Conservation (phyloP, 768 basidiomycete species). For the Podaxis sp. region DNA sequence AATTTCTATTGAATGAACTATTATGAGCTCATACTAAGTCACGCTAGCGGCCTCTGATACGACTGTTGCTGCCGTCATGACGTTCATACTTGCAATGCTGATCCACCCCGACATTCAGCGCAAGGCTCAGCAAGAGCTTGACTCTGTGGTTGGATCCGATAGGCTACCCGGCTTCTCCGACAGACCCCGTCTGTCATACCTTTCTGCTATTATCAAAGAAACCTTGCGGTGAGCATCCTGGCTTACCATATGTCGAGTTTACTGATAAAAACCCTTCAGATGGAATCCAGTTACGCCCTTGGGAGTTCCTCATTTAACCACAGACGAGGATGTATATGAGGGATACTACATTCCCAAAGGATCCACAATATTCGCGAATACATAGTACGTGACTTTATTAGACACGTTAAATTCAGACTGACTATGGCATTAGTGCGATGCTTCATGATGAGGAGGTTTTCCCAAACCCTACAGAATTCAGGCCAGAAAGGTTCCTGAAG, state of each 20-base stretch:
- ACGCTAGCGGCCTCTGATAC: slow-evolving; percentile 4
- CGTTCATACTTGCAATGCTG: slow-evolving; percentile 32
- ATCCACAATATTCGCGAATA: slow-evolving; percentile 5
- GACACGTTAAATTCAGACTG: not conserved
- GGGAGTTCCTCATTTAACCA: slow-evolving; percentile 6
- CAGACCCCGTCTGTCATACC: slow-evolving; percentile 19
- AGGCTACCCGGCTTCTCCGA: slow-evolving; percentile 20
- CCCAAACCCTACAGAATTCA: slow-evolving; percentile 13
- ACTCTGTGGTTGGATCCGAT: slow-evolving; percentile 1
- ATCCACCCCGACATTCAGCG: slow-evolving; percentile 3
- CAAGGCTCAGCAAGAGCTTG: slow-evolving; percentile 11
- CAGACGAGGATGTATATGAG: slow-evolving; percentile 13
- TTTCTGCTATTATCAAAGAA: slow-evolving; percentile 24
- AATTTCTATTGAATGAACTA: no score
- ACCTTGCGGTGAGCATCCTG: slow-evolving; percentile 16
- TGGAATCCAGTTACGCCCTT: slow-evolving; percentile 9
- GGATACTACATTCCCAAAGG: slow-evolving; percentile 18
- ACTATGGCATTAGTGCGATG: slow-evolving; percentile 8
- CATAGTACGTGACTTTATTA: not conserved
- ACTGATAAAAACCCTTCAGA: not conserved
- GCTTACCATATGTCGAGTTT: not conserved
- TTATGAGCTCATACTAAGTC: not conserved
- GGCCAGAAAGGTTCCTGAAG: slow-evolving; percentile 14
- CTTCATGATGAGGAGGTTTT: slow-evolving; percentile 16
- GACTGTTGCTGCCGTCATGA: slow-evolving; percentile 34